A percentile compares a stretch with the other conserved stretches of the same genome.
phyloP scores from a whole-genome alignment of 352 stramenopile species.

The Phytopythium aichiense region DNA sequence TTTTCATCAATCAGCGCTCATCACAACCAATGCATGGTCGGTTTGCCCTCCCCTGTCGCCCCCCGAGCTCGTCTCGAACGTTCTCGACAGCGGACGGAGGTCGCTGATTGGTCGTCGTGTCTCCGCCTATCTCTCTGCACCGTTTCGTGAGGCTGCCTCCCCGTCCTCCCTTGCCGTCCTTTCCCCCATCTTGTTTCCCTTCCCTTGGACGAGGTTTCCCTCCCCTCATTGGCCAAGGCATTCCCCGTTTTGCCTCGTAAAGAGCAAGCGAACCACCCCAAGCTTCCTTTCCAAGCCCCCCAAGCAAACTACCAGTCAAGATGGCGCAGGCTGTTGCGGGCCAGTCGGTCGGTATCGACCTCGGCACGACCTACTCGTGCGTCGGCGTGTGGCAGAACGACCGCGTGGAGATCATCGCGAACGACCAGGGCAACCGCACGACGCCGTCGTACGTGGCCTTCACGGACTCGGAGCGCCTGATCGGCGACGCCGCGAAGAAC shows the following conservation, averaged over 20 bases:
- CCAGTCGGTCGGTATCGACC: slow-evolving; percentile 75
- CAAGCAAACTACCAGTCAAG: slow-evolving; percentile 11
- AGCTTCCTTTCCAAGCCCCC: neutral
- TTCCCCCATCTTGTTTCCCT: slow-evolving; percentile 4
- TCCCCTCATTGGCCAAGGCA: neutral
- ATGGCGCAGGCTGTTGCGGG: slow-evolving; percentile 22
- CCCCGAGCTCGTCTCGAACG: slow-evolving; percentile 11
- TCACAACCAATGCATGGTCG: slow-evolving; percentile 11
- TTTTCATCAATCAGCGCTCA: slow-evolving; percentile 1
- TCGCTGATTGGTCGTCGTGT: neutral
- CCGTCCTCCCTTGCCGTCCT: neutral
- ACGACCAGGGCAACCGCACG: slow-evolving; percentile 95
- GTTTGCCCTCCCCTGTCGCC: slow-evolving; percentile 1
- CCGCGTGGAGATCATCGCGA: slow-evolving; percentile 95
- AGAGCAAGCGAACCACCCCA: slow-evolving; percentile 19
- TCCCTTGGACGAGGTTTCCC: neutral
- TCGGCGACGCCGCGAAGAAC: slow-evolving; percentile 94
- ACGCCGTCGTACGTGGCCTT: slow-evolving; percentile 95
- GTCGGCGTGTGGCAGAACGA: slow-evolving; percentile 93
- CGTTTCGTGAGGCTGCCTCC: neutral
- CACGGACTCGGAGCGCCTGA: slow-evolving; percentile 90
- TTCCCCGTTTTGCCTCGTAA: slow-evolving; percentile 18
- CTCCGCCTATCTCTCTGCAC: neutral
- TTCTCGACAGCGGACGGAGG: slow-evolving; percentile 2
- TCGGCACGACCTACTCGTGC: slow-evolving; percentile 93